Base-by-base conservation (phyloP, 441 rosid species). In the Pelargonium australe region DNA sequence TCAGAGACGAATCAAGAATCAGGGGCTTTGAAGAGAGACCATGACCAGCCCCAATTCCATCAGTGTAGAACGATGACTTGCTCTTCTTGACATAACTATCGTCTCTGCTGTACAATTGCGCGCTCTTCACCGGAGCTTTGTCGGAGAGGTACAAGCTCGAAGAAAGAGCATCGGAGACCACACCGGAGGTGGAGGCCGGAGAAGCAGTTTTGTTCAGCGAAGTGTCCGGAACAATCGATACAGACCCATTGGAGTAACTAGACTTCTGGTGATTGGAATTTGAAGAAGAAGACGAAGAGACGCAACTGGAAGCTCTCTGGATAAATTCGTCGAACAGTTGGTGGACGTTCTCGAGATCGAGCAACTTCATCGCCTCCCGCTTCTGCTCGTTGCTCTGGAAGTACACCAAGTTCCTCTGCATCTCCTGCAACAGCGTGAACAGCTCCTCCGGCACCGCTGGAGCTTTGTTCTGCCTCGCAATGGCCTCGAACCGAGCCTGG, bases 291-390 rank as follows among this genome's bases (percentile, higher is more conserved):
- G 86, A 67, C 5, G 83, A 74, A 57, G 80, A 72, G 43, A 90
- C 60, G 64, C 96, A 90, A 64, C 71, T 66, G 3, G 95, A 86
- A 70, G 97, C 99, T 81, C 95, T 87, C 73, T 90, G 97, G 68
- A 95, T 87, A 69, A 79, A 84, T 14, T 87, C 95, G 70, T 90
- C 99, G 81, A 91, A 95, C 73, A 86, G 13, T 0, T 80, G 66
- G 69, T 95, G 97, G 28, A 78, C 67, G 62, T 73, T 78, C 66
- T 95, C 99, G 6, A 91, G 92, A 80, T 95, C 96, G 60, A 95
- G 85, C 64, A 95, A 44, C 68, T 81, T 87, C 64, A 71, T 7
- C 0, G 97, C 96, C 74, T 92, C 97, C 68, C 85, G 64, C 79
- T 82, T 95, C 83, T 87, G 91, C 70, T 91, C 96, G 63, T 77